phyloP scores from a whole-genome alignment of 2,329 filamentous ascomycete species.

The Neonectria faginata region DNA sequence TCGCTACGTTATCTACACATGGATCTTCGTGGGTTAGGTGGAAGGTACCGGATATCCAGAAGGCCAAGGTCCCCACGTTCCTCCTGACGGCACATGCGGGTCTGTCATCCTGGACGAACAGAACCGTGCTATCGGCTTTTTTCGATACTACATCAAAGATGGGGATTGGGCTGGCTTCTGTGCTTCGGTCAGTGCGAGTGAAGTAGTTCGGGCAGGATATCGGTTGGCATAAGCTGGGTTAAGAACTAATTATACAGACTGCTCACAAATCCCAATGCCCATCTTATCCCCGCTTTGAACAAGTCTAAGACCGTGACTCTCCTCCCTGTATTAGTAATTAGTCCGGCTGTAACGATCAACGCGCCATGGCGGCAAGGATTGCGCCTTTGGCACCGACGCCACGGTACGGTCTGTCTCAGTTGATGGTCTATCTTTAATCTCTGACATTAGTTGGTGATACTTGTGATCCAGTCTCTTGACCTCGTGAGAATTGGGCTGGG shows the following conservation, averaged over 20 bases:
- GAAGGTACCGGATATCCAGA: not conserved
- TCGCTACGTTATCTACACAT: not conserved
- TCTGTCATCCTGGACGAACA: not conserved
- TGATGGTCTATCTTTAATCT: not conserved
- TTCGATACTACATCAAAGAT: not conserved
- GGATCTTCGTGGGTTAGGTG: not conserved
- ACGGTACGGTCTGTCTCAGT: not conserved
- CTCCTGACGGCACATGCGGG: not conserved
- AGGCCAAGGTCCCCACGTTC: too few relatives aligned
- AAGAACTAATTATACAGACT: too few relatives aligned
- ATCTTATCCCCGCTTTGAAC: too few relatives aligned
- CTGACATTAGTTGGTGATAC: not conserved
- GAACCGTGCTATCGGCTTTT: not conserved
- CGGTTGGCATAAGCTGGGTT: too few relatives aligned
- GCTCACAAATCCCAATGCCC: too few relatives aligned
- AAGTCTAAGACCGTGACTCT: not conserved
- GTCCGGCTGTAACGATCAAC: not conserved
- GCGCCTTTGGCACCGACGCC: not conserved
- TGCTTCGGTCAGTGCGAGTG: conserved; percentile 3
- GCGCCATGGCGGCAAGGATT: not conserved
- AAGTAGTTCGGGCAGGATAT: conserved; percentile 6
- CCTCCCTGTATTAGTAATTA: not conserved
- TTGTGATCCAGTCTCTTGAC: not conserved
- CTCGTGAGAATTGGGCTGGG: not conserved
- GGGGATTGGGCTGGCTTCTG: not conserved